phyloP scores from a whole-genome alignment of 352 stramenopile genomes.

The Globisporangium camurandrum region DNA sequence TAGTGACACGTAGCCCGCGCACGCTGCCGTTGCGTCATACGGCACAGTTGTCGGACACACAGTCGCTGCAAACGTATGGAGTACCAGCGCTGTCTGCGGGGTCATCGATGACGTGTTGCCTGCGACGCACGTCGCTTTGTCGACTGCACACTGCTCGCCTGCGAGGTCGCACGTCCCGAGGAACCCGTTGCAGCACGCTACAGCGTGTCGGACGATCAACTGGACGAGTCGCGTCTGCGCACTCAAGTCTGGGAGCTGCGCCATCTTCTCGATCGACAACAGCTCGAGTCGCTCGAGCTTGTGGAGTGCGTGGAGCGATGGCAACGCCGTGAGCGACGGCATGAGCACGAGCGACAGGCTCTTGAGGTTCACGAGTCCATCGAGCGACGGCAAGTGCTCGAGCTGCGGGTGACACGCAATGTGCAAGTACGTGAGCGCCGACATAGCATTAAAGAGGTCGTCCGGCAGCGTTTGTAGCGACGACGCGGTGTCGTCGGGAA shows the following conservation, averaged over 20 bases:
- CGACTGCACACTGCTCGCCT: conserved; percentile 9
- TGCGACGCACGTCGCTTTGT: conserved; percentile 3
- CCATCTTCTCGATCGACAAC: conserved; percentile 10
- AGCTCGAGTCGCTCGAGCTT: conserved; percentile 21
- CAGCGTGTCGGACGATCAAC: conserved; percentile 12
- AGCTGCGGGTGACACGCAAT: conserved; percentile 19
- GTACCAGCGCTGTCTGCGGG: neutral
- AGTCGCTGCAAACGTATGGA: conserved; percentile 1
- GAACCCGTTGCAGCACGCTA: conserved; percentile 28
- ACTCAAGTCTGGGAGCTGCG: conserved; percentile 17
- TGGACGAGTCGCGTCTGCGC: conserved; percentile 11
- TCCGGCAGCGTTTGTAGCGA: conserved; percentile 19
- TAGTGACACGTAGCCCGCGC: neutral
- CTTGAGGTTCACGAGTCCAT: conserved; percentile 22
- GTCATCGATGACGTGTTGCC: neutral
- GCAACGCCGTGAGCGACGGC: conserved; percentile 12
- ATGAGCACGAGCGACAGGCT: conserved; percentile 21
- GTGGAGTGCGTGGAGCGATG: conserved; percentile 13
- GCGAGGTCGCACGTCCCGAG: conserved; percentile 20
- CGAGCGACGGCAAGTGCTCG: conserved; percentile 17
- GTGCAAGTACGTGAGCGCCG: conserved; percentile 24
- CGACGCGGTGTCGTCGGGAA: neutral
- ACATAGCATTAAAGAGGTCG: conserved; percentile 26
- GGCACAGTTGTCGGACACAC: neutral
- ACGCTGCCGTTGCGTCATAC: neutral